phyloP scores from a whole-genome alignment of 2,329 filamentous ascomycete genomes.

The Diaporthe sp. region DNA sequence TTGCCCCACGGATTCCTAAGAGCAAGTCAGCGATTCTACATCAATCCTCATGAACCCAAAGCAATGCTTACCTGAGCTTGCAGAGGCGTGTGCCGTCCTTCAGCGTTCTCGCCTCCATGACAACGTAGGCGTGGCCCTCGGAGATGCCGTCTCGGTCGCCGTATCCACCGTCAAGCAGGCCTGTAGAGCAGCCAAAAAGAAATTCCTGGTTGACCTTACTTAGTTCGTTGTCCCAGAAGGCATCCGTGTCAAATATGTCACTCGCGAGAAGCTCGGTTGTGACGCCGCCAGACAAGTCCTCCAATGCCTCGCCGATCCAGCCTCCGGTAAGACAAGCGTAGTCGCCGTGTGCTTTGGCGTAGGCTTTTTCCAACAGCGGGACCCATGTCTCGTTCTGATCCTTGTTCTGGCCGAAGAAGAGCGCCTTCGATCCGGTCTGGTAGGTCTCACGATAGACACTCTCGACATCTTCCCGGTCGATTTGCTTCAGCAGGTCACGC shows the following conservation, averaged over 20 bases:
- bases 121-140: slow-evolving; percentile 71
- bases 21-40: background rate
- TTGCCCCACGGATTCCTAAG: slow-evolving; percentile 82
- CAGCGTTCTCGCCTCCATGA: slow-evolving; percentile 64
- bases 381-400: slow-evolving; percentile 85
- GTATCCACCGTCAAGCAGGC: slow-evolving; percentile 58
- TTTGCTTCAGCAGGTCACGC: slow-evolving; percentile 79
- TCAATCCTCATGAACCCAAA: fast-evolving
- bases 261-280: slow-evolving; percentile 75
- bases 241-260: slow-evolving; percentile 80
- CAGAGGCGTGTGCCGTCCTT: slow-evolving; percentile 75
- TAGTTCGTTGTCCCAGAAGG: slow-evolving; percentile 84
- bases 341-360: slow-evolving; percentile 85
- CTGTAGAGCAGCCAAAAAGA: slow-evolving; percentile 72
- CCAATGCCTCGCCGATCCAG: slow-evolving; percentile 71
- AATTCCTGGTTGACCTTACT: slow-evolving; percentile 84
- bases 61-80: slow-evolving; percentile 60
- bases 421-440: slow-evolving; percentile 79
- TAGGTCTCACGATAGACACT: slow-evolving; percentile 75
- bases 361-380: slow-evolving; percentile 83
- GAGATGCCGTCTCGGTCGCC: slow-evolving; percentile 68
- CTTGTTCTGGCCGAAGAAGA: slow-evolving; percentile 83
- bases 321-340: slow-evolving; percentile 82
- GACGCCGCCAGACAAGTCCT: slow-evolving; percentile 74
- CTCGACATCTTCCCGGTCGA: slow-evolving; percentile 77